Base-by-base conservation (phyloP, 345 rosid genomes). In the Euphorbia pulcherrima region DNA sequence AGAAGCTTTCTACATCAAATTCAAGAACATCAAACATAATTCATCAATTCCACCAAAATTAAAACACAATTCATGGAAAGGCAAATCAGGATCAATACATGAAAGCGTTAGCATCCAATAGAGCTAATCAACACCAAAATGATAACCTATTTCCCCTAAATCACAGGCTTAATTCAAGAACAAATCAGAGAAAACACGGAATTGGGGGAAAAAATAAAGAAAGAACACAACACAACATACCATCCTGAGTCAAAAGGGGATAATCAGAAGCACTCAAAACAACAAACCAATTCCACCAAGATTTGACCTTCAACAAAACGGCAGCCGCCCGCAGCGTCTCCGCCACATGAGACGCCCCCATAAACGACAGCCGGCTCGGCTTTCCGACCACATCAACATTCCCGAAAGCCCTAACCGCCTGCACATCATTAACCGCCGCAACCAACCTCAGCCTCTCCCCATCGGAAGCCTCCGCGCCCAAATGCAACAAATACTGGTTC, bases 221-320 rank as follows among this genome's bases (percentile, higher is more conserved):
- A 55, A 41, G 0, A 4, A 23, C 83, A 60, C 83, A 94, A 97
- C 99, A 68, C 92, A 4, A 23, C 83, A 60, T 83, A 94, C 99
- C 99, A 68, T 95, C 99, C 79, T 90, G 99, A 51, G 97, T 92
- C 64, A 92, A 69, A 65, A 95, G 75, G 1, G 99, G 99, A 80
- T 95, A 95, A 82, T 95, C 99, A 75, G 69, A 65, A 4, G 99
- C 97, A 63, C 96, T 90, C 81, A 95, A 81, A 28, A 77, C 75
- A 39, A 95, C 85, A 55, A 95, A 95, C 97, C 99, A 92, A 67
- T 85, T 83, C 99, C 99, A 95, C 46, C 87, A 84, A 2, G 72
- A 76, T 77, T 87, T 93, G 68, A 90, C 48, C 86, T 82, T 88
- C 78, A 92, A 69, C 76, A 95, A 64, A 73, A 92, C 81, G 11